phyloP scores from a whole-genome alignment of 139 green algal genomes.

The Tetradesmus obliquus region DNA sequence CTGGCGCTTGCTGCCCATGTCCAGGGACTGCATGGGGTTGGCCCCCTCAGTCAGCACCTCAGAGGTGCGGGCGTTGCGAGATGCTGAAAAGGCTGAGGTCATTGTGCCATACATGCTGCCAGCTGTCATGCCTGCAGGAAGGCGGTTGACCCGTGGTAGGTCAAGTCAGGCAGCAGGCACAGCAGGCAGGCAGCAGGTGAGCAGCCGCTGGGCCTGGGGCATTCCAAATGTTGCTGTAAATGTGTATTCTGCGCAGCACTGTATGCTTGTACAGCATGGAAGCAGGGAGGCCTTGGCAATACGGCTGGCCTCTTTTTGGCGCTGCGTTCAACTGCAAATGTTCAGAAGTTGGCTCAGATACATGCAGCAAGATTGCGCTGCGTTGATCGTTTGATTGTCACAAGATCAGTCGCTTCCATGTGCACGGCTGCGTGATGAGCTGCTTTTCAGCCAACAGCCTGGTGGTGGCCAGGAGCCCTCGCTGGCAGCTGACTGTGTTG shows the following conservation, averaged over 20 bases:
- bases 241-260: neutral
- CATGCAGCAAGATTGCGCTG: neutral
- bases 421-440: neutral
- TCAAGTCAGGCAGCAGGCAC: neutral
- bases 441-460: neutral
- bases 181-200: neutral
- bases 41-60: slow-evolving; percentile 11
- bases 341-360: neutral
- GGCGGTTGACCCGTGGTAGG: neutral
- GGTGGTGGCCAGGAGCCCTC: neutral
- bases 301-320: neutral
- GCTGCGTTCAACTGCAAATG: neutral
- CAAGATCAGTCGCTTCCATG: neutral
- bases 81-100: slow-evolving; percentile 13
- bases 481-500: neutral
- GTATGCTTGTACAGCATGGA: neutral
- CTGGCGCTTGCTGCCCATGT: slow-evolving; percentile 2
- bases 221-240: neutral
- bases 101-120: slow-evolving; percentile 26
- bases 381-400: neutral
- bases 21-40: slow-evolving; percentile 40
- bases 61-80: neutral
- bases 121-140: slow-evolving; percentile 11
- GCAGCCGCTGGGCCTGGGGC: neutral
- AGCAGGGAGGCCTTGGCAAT: neutral